phyloP scores from a whole-genome alignment of 192 early-diverging fungal genomes.

The Spizellomyces punctatus region DNA sequence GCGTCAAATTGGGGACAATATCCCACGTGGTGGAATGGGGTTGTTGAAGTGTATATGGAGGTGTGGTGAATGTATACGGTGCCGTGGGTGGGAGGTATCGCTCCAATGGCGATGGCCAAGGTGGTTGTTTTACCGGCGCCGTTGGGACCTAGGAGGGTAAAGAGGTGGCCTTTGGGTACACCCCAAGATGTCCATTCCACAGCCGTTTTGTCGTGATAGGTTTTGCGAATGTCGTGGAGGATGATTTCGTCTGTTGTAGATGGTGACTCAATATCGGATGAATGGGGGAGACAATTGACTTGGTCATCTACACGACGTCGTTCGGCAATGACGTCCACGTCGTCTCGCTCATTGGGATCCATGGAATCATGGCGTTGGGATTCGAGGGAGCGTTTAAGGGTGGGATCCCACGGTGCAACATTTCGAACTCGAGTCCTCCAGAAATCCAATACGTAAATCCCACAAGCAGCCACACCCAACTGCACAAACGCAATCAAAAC shows the following conservation, averaged over 20 bases:
- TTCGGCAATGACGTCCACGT: not conserved
- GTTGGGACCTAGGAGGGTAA: conserved; percentile 42
- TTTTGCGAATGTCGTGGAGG: conserved; percentile 28
- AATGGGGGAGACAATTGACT: not conserved
- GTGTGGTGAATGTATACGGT: conserved; percentile 27
- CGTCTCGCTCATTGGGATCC: too few relatives aligned
- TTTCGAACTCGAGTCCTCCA: too few relatives aligned
- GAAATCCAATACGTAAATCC: not conserved
- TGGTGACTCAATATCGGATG: conserved; percentile 3
- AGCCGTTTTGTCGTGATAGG: conserved; percentile 17
- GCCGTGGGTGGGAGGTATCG: conserved; percentile 30
- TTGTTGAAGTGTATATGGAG: conserved; percentile 27
- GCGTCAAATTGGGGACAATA: conserved; percentile 78
- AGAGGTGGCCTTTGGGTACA: conserved; percentile 34
- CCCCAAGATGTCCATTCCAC: not conserved
- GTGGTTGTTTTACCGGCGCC: conserved; percentile 52
- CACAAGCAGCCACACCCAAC: not conserved
- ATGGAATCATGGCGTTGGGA: too few relatives aligned
- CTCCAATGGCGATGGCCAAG: conserved; percentile 42
- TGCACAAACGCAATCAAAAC: conserved; percentile 13
- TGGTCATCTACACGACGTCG: conserved; percentile 24
- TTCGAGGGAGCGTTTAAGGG: too few relatives aligned
- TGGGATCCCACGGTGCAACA: too few relatives aligned
- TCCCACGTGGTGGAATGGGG: conserved; percentile 41
- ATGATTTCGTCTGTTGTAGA: conserved; percentile 19